Percentiles rank a stretch among this genome's conserved stretches.
Evolutionary conservation across 2,329 filamentous ascomycete genomes (phyloP).

Genomic region (Gnomoniopsis smithogilvyi): DNA sequence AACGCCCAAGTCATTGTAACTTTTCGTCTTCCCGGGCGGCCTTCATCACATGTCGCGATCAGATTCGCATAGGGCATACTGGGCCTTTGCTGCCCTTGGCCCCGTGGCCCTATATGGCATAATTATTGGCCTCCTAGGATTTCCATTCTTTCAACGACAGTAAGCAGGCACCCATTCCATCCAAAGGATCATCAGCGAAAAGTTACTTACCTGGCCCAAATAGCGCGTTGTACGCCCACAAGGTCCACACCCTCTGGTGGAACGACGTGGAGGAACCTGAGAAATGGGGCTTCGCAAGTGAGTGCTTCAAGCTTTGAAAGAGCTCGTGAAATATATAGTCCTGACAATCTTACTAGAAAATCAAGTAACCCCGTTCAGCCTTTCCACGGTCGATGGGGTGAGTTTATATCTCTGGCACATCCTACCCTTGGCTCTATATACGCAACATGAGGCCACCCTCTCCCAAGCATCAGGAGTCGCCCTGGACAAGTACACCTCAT

Average conservation of each 20-base stretch:
- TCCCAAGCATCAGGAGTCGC: conserved; percentile 24
- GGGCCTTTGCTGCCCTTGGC: conserved; percentile 46
- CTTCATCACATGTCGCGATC: not conserved
- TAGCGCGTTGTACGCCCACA: conserved; percentile 82
- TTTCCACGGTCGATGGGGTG: conserved; percentile 73
- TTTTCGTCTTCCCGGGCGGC: not conserved
- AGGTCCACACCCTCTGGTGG: conserved; percentile 69
- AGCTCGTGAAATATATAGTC: not conserved
- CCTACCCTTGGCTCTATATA: conserved; percentile 73
- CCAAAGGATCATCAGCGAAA: not conserved
- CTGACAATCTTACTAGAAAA: conserved; percentile 53
- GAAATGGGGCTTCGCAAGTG: conserved; percentile 82
- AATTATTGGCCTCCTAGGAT: conserved; percentile 63
- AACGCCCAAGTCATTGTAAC: not conserved
- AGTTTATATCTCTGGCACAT: conserved; percentile 88
- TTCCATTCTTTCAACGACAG: conserved; percentile 76
- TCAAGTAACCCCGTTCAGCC: conserved; percentile 82
- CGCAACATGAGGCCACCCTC: conserved; percentile 62
- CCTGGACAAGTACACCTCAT: conserved; percentile 47
- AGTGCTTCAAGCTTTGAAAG: conserved; percentile 23
- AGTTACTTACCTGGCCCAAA: conserved; percentile 1
- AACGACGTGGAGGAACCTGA: conserved; percentile 73
- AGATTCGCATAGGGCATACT: conserved; percentile 41
- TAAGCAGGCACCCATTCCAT: conserved; percentile 43
- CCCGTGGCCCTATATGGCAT: conserved; percentile 63